Evolutionary conservation across 1,284 basidiomycete species (phyloP), one percentile per base, ranked within the genome.

Genomic region (Ceratobasidium sp.): DNA sequence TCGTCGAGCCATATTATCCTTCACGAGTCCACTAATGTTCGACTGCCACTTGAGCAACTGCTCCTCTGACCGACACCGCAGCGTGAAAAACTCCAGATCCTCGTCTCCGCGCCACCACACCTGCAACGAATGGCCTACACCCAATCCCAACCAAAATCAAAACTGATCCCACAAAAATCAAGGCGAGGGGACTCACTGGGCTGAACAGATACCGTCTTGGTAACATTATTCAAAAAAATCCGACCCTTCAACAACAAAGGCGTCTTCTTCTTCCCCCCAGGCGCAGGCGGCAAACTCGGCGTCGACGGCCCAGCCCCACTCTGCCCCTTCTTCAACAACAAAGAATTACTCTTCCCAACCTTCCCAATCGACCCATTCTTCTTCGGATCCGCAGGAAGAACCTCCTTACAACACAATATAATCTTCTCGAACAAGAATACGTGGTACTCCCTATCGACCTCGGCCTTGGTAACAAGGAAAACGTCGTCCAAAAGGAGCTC

Each of bases 361-460:
- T 91, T 90, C 81, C 87, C 88, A 57, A 84, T 87, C 76, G 87
- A 89, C 2, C 59, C 51, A 1, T 27, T 36, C 36, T 65, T 65
- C 41, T 54, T 71, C 44, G 71, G 48, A 62, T 56, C 57, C 71
- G 71, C 6, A 86, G 86, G 81, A 6, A 89, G 89, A 50, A 62
- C 86, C 83, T 92, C 98, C 83, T 99, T 99, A 87, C 98, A 99
- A 84, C 98, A 99, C 17, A 99, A 88, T 79, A 99, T 94, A 83
- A 99, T 99, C 85, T 96, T 96, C 84, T 99, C 96, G 79, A 99
- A 99, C 45, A 99, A 87, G 87, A 99, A 99, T 74, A 99, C 97
- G 80, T 98, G 96, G 81, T 99, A 99, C 82, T 99, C 98, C 78
- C 97, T 89, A 82, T 99, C 96, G 79, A 96, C 94, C 77, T 98